A percentile compares a stretch with the other conserved stretches of the same genome.
These are phyloP conservation scores for Thinopyrum elongatum DNA, from an alignment of 176 grass and related monocot species.

Conservation along the genomic window DNA sequence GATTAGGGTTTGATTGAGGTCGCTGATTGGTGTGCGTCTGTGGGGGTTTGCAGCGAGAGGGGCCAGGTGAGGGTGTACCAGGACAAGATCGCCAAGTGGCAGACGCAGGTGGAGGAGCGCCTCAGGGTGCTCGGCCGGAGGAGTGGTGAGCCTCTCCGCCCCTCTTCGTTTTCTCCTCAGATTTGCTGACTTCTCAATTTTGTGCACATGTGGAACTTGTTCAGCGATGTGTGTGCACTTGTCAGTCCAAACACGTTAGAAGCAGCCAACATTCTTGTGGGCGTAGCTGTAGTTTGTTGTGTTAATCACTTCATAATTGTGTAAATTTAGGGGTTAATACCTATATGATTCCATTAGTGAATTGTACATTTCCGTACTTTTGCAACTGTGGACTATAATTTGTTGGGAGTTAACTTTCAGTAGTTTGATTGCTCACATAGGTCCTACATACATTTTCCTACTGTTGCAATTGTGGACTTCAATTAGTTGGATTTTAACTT, in stretches of 20 bases:
- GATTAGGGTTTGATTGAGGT: neutral
- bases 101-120: conserved; percentile 70
- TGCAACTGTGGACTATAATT: too few species aligned
- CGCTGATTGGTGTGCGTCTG: neutral
- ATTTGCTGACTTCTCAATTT: neutral
- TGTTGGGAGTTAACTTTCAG: neutral
- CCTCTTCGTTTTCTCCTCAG: neutral
- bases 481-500: conserved; percentile 26
- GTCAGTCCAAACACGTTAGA: neutral
- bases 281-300: neutral
- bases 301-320: neutral
- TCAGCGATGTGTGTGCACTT: neutral
- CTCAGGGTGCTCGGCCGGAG: conserved; percentile 71
- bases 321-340: neutral
- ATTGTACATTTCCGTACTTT: neutral
- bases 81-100: conserved; percentile 94
- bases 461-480: neutral
- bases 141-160: conserved; percentile 33
- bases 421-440: neutral
- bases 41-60: conserved; percentile 54
- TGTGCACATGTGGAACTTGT: neutral
- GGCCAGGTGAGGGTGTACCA: conserved; percentile 75
- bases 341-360: neutral
- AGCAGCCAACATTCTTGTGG: neutral
- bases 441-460: neutral